Percentiles rank a stretch among this genome's conserved stretches.
phyloP scores from a whole-genome alignment of 2,329 filamentous ascomycete genomes.

The Beauveria varroae region DNA sequence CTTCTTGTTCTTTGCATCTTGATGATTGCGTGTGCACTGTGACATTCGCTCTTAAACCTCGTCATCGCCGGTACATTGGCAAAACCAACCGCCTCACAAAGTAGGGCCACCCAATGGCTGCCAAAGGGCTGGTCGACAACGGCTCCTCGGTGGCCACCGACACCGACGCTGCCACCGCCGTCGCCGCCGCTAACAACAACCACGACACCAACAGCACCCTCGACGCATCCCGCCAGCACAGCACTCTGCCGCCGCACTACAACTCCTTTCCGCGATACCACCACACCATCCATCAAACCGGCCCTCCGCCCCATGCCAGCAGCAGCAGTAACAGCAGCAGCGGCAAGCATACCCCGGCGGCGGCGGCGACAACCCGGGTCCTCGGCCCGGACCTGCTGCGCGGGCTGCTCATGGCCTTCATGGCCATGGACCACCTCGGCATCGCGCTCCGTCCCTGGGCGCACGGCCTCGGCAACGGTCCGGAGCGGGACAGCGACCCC shows the following conservation, averaged over 20 bases:
- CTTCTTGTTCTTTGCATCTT: too few species aligned
- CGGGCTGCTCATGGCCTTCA: conserved; percentile 35
- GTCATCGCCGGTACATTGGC: background rate
- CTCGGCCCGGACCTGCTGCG: conserved; percentile 37
- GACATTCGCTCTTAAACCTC: background rate
- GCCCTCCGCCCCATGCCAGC: background rate
- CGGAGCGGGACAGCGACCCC: conserved; percentile 28
- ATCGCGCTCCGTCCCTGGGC: conserved; percentile 32
- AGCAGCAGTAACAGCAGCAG: background rate
- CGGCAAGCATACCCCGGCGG: background rate
- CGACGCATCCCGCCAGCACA: background rate
- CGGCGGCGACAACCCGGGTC: conserved; percentile 19
- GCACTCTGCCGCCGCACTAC: conserved; percentile 14
- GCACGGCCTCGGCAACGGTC: conserved; percentile 30
- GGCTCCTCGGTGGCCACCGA: background rate
- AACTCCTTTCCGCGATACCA: conserved; percentile 14
- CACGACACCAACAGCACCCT: background rate
- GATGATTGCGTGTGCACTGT: background rate
- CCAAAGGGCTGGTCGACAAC: background rate
- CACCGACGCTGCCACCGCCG: background rate
- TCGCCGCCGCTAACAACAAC: background rate
- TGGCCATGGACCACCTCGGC: conserved; percentile 37
- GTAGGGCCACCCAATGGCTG: background rate
- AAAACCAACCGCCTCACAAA: too few species aligned
- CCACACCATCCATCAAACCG: conserved; percentile 6